phyloP scores from a whole-genome alignment of 257 asterid species.

The Solanum virginianum region DNA sequence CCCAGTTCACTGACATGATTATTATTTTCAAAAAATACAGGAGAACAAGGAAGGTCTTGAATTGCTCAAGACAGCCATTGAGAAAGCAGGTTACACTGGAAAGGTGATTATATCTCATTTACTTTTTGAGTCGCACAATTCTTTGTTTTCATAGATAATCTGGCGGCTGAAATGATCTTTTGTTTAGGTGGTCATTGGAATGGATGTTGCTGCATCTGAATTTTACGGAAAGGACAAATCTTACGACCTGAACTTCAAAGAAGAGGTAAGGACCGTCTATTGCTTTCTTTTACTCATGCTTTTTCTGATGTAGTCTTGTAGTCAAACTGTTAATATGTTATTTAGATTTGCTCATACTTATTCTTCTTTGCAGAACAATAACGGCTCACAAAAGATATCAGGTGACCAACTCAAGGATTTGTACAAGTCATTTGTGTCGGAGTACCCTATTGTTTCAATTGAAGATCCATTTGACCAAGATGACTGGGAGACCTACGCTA shows the following conservation, averaged over 20 bases:
- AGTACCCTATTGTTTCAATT: conserved; percentile 88
- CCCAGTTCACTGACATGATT: background rate
- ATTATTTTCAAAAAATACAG: conserved; percentile 23
- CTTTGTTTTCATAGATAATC: background rate
- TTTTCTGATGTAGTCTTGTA: background rate
- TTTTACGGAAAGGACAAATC: conserved; percentile 68
- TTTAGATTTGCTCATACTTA: background rate
- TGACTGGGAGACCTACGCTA: conserved; percentile 86
- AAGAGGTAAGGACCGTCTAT: conserved; percentile 41
- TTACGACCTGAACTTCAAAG: conserved; percentile 93
- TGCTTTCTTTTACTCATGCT: background rate
- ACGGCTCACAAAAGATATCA: conserved; percentile 71
- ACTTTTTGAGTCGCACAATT: background rate
- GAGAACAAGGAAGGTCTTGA: conserved; percentile 99
- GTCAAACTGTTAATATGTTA: background rate
- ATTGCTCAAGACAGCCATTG: conserved; percentile 91
- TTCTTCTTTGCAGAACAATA: conserved; percentile 44
- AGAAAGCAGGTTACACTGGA: conserved; percentile 83
- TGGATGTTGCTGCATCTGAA: conserved; percentile 99
- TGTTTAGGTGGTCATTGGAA: conserved; percentile 81
- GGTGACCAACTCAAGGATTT: conserved; percentile 91
- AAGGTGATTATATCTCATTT: conserved; percentile 33
- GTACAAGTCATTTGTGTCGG: conserved; percentile 72
- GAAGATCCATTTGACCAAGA: conserved; percentile 99
- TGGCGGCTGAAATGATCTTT: background rate